phyloP scores from a whole-genome alignment of 768 basidiomycete species.

The Hebeloma cylindrosporum region DNA sequence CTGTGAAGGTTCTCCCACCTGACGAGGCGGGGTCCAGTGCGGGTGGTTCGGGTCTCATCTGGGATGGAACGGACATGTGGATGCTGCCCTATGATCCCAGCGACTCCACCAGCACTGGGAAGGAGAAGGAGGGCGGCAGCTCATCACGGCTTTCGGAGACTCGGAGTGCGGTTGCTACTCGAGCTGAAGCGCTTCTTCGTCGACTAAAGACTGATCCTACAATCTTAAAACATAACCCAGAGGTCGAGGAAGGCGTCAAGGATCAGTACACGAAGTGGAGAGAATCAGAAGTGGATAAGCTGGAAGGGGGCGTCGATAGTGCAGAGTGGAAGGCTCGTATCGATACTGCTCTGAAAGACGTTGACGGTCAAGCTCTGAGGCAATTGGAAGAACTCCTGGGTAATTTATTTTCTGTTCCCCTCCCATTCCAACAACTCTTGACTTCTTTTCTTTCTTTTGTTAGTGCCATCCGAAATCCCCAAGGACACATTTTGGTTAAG shows the following conservation, averaged over 20 bases:
- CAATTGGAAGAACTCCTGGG: slow-evolving; percentile 59
- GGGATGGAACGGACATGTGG: slow-evolving; percentile 91
- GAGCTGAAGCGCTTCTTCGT: slow-evolving; percentile 75
- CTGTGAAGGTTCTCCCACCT: slow-evolving; percentile 91
- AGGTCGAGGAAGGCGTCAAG: slow-evolving; percentile 53
- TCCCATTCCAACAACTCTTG: slow-evolving; percentile 8
- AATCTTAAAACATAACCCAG: slow-evolving; percentile 76
- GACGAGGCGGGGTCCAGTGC: slow-evolving; percentile 41
- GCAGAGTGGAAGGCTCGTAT: slow-evolving; percentile 57
- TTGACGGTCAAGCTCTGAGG: slow-evolving; percentile 54
- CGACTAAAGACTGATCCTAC: slow-evolving; percentile 73
- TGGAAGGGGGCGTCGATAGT: slow-evolving; percentile 57
- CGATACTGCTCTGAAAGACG: slow-evolving; percentile 47
- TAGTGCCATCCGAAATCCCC: slow-evolving; percentile 71
- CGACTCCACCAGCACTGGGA: slow-evolving; percentile 17
- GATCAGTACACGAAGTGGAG: slow-evolving; percentile 62
- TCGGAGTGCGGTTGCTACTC: slow-evolving; percentile 61
- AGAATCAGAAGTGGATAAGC: slow-evolving; percentile 47
- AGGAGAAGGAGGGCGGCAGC: slow-evolving; percentile 23
- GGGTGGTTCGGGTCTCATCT: slow-evolving; percentile 46
- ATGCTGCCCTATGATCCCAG: slow-evolving; percentile 54
- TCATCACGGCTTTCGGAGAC: slow-evolving; percentile 38
- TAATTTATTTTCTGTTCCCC: slow-evolving; percentile 27
- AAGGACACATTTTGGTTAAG: slow-evolving; percentile 79
- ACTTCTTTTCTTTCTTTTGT: background rate